A percentile compares a stretch with the other conserved stretches of the same genome.
Conservation (phyloP, 2,329 filamentous ascomycete genomes). For the Fusarium sp. region DNA sequence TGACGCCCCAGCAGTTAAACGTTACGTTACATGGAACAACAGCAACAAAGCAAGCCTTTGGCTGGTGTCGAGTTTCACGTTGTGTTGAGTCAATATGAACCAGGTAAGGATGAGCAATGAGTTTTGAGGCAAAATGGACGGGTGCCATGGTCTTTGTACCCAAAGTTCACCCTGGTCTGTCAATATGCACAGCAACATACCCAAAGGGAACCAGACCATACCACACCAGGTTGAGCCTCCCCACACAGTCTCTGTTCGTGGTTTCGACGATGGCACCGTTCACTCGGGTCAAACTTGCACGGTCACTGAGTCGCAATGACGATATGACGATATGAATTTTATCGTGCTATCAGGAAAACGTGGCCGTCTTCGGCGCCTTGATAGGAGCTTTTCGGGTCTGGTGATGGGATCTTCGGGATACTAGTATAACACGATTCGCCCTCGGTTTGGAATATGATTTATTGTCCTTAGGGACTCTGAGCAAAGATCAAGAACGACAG, state of each 20-base stretch:
- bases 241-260: constrained; percentile 30
- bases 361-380: constrained; percentile 35
- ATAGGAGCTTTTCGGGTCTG: constrained; percentile 23
- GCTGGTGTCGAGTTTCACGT: constrained; percentile 24
- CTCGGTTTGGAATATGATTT: constrained; percentile 1
- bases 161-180: constrained; percentile 25
- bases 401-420: constrained; percentile 13
- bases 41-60: constrained; percentile 15
- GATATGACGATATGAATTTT: constrained; percentile 35
- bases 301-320: constrained; percentile 32
- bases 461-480: constrained; percentile 24
- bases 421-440: constrained; percentile 34
- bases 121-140: constrained; percentile 30
- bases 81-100: constrained; percentile 30
- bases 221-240: constrained; percentile 10
- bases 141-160: constrained; percentile 37
- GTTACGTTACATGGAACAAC: constrained; percentile 43
- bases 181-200: constrained; percentile 30
- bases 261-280: constrained; percentile 38
- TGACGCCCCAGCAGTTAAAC: constrained; percentile 36
- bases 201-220: constrained; percentile 31
- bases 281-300: constrained; percentile 10
- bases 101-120: constrained; percentile 39
- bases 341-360: constrained; percentile 28
- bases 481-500: constrained; percentile 4